Base-by-base conservation (phyloP, 2,329 filamentous ascomycete genomes). In the Dactylonectria estremocensis region DNA sequence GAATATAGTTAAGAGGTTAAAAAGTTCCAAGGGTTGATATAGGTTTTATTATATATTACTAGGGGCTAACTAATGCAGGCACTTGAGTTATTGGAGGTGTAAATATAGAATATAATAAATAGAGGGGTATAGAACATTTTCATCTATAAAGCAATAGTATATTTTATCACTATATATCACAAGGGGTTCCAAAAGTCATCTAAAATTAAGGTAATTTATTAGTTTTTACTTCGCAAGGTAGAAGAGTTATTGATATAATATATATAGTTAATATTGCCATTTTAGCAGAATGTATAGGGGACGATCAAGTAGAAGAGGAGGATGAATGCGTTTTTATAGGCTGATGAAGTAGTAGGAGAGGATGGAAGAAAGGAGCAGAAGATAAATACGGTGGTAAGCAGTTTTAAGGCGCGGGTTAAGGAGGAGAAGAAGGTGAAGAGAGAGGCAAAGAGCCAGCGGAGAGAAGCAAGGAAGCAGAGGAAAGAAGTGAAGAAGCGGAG, bases 101-200 rank as follows among this genome's bases (percentile, higher is more conserved):
- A 48, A 35, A 58, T 58, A 58, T 58, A 46, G 31, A 58, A 58
- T 58, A 58, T 58, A 48, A 48, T 33, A 22, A 58, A 58, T 58
- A 58, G 24, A 10, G 18, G 20, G 6, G 20, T 56, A n/a, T 22
- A 45, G 18, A 56, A 56, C 43, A 56, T 56, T 18, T 56, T 56
- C 43, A 56, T 56, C 22, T 56, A 55, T 55, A 40, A 55, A 28
- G n/a, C 28, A 18, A 55, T 55, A 55, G 28, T 55, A 55, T 55
- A 40, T 56, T 56, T 56, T 56, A 56, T 56, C 10, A 56, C 22
- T 43, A 56, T 56, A 56, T 56, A 56, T 28, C 43, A 56, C 43
- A 56, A 56, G 7, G 24, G 7, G 24, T 28, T 28, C 7, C 7
- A 28, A 28, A 28, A 28, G 24, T 28, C 7, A 28, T 28, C 7